Evolutionary conservation across 202 grass and related monocot species (phyloP).

Genomic region (Schoenoplectus tabernaemontani): DNA sequence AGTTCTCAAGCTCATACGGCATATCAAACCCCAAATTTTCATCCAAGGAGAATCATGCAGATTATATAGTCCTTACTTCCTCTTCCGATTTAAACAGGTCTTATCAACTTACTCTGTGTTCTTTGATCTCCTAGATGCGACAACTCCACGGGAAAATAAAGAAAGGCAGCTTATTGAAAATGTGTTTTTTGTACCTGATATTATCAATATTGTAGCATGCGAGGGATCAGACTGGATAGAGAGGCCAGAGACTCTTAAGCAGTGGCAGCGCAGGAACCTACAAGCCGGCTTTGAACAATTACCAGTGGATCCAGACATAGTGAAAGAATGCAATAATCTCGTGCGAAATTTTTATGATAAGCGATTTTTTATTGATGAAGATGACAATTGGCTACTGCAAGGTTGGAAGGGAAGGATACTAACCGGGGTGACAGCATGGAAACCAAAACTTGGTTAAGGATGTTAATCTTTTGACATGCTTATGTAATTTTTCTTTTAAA

Average conservation of each 20-base stretch:
- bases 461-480: background rate
- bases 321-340: constrained; percentile 27
- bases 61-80: constrained; percentile 27
- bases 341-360: constrained; percentile 29
- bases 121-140: constrained; percentile 39
- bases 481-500: background rate
- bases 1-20: constrained; percentile 31
- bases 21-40: constrained; percentile 31
- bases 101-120: constrained; percentile 30
- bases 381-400: constrained; percentile 33
- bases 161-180: constrained; percentile 25
- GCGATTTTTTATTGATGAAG: constrained; percentile 34
- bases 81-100: constrained; percentile 27
- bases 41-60: constrained; percentile 25
- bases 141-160: constrained; percentile 23
- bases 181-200: constrained; percentile 23
- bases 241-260: constrained; percentile 36
- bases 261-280: constrained; percentile 42
- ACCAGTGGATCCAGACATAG: constrained; percentile 25
- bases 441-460: constrained; percentile 17
- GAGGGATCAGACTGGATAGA: constrained; percentile 35
- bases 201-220: constrained; percentile 35
- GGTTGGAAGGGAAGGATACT: constrained; percentile 39
- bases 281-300: constrained; percentile 34
- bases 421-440: constrained; percentile 28